These are phyloP conservation scores for Sugiyamaella valdiviana DNA, from an alignment of 805 yeast genomes.

Conservation along the genomic window DNA sequence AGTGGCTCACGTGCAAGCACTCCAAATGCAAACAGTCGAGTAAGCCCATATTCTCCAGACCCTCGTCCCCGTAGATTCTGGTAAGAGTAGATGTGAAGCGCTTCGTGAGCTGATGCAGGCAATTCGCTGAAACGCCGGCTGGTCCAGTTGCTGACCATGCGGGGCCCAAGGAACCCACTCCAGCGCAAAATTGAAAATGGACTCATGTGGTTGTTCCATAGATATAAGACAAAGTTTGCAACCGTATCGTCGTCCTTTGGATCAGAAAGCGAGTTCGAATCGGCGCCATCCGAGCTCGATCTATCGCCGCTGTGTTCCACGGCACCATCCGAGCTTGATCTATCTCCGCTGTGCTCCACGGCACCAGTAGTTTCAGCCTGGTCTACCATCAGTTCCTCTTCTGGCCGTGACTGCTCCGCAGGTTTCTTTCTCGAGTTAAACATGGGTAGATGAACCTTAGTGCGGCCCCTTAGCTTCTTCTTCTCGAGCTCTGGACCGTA, in stretches of 20 bases:
- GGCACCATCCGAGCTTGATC: not conserved
- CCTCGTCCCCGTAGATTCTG: conserved; percentile 77
- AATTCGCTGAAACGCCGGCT: conserved; percentile 65
- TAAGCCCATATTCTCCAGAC: conserved; percentile 86
- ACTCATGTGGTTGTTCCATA: conserved; percentile 82
- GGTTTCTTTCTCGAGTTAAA: not conserved
- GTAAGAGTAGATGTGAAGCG: conserved; percentile 73
- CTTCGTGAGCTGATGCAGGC: conserved; percentile 36
- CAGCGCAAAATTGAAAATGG: conserved; percentile 75
- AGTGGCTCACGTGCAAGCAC: conserved; percentile 81
- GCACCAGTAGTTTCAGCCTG: not conserved
- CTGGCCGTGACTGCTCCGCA: not conserved
- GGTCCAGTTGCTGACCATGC: conserved; percentile 85
- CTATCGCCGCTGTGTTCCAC: not conserved
- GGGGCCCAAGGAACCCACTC: conserved; percentile 73
- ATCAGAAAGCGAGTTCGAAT: too few species aligned
- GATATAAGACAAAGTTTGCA: conserved; percentile 52
- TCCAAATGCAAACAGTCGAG: conserved; percentile 79
- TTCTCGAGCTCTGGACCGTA: conserved; percentile 13
- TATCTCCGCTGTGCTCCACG: not conserved
- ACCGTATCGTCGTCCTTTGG: not conserved
- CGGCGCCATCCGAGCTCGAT: not conserved
- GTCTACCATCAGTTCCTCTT: not conserved
- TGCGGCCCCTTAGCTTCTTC: conserved; percentile 5
- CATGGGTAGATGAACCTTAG: not conserved